Evolutionary conservation across 202 grass and related monocot genomes (phyloP).

Genomic region (Digitaria exilis): DNA sequence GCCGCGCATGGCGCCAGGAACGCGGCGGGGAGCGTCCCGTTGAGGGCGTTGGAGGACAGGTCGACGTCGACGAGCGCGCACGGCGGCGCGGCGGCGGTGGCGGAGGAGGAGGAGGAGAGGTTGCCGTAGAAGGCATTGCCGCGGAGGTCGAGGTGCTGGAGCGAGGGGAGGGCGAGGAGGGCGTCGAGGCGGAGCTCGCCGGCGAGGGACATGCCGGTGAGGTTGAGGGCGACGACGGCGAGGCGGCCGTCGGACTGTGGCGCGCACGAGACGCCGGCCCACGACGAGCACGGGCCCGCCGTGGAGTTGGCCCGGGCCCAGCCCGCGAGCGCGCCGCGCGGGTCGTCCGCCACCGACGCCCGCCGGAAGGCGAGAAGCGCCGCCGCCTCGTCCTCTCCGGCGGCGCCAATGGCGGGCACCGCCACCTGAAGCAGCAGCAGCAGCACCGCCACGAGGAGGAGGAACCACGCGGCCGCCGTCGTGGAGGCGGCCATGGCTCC

Average conservation of each 20-base stretch:
- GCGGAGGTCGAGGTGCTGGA: constrained; percentile 56
- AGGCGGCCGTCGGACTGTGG: constrained; percentile 25
- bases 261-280: constrained; percentile 66
- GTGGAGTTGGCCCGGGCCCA: constrained; percentile 48
- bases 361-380: constrained; percentile 73
- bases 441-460: constrained; percentile 7
- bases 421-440: constrained; percentile 6
- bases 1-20: constrained; percentile 64
- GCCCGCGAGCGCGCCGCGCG: constrained; percentile 41
- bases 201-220: constrained; percentile 68
- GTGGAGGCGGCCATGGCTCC: constrained; percentile 44
- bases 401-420: constrained; percentile 41
- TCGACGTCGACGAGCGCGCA: constrained; percentile 67
- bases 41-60: constrained; percentile 83
- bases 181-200: constrained; percentile 65
- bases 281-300: constrained; percentile 57
- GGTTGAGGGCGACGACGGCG: constrained; percentile 64
- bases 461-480: constrained; percentile 32
- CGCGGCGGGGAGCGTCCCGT: constrained; percentile 53
- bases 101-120: no score
- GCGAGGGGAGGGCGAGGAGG: constrained; percentile 57
- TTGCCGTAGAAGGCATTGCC: constrained; percentile 92
- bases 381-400: constrained; percentile 58
- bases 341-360: constrained; percentile 60
- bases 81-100: constrained; percentile 36